phyloP scores from a whole-genome alignment of 2,329 filamentous ascomycete species.

The Stagonosporopsis cucurbitacearum region DNA sequence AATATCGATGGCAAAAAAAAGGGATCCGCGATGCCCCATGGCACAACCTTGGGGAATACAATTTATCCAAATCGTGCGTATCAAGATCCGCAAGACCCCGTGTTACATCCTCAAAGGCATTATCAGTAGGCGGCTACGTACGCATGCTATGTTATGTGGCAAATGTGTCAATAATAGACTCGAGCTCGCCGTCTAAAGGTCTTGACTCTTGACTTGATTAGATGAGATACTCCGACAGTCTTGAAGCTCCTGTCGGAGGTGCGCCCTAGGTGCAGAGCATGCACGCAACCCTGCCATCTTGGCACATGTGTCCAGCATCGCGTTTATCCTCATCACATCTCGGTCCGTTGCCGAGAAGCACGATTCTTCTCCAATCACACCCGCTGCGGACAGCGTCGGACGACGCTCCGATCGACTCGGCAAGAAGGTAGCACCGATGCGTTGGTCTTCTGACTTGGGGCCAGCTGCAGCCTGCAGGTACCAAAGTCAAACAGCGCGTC shows the following conservation, averaged over 20 bases:
- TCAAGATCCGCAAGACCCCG: slow-evolving; percentile 9
- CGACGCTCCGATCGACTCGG: slow-evolving; percentile 1
- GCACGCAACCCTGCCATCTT: not conserved
- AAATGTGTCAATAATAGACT: not conserved
- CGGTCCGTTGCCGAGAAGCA: slow-evolving; percentile 12
- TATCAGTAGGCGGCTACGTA: not conserved
- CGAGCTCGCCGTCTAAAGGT: not conserved
- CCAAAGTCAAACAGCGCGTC: slow-evolving; percentile 6
- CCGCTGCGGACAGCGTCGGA: not conserved
- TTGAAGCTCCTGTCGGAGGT: not conserved
- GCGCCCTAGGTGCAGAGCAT: not conserved
- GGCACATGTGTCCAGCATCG: not conserved
- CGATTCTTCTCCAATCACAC: slow-evolving; percentile 9
- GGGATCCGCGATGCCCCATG: not conserved
- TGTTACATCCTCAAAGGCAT: not conserved
- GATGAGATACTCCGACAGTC: not conserved
- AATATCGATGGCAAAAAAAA: not conserved
- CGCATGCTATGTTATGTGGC: not conserved
- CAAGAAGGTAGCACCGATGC: slow-evolving; percentile 5
- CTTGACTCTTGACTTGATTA: not conserved
- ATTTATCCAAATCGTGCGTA: slow-evolving; percentile 8
- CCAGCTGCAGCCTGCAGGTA: slow-evolving; percentile 10
- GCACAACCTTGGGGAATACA: slow-evolving; percentile 3
- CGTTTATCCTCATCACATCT: slow-evolving; percentile 3
- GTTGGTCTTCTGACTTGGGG: slow-evolving; percentile 3